Evolutionary conservation across 1,139 yeast genomes (phyloP), one percentile per base, ranked within the genome.

Genomic region (Pichia sorboxylosa): DNA sequence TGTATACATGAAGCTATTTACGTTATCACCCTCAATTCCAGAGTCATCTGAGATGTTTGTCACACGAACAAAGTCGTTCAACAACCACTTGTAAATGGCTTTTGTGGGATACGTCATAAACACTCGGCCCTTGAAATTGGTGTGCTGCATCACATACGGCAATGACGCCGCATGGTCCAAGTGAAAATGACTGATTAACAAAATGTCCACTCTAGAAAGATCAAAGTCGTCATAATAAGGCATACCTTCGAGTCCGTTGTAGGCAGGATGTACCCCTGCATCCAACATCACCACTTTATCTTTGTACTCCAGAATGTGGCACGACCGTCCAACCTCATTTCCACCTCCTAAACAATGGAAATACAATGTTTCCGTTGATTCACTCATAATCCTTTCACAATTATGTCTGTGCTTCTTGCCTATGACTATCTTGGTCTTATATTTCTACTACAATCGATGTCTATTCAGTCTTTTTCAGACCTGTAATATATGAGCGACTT

Each of bases 281-380:
- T 90, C 99, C 37, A 87, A 50, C 98, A 90, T 90, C 32, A 90
- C 80, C n/a, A 92, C 90, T 52, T 90, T 90, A 40, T 94, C 95
- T 52, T 84, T 85, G 58, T 81, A 87, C 45, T 83, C 90, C 33
- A 90, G 65, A 35, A 90, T 78, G 51, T 90, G 98, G 52, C 97
- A 90, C 29, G 95, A 83, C 40, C 99, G 62, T 5, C 99, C 99
- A 8, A 90, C 99, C 54, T 90, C 99, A 48, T 81, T 84, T 44
- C 98, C 94, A n/a, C 97, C 99, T n/a, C 99, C 99, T n/a, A 90
- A 68, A 22, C 94, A 90, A 40, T 83, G 74, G 61, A 90, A 90
- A 53, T 73, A 43, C 26, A 51, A 32, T 13, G 33, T 33, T 16
- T 39, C 44, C 13, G 30, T n/a, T n/a, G n/a, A n/a, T n/a, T n/a